Evolutionary conservation across 2,329 filamentous ascomycete species (phyloP).

Genomic region (Triangularia verruculosa): DNA sequence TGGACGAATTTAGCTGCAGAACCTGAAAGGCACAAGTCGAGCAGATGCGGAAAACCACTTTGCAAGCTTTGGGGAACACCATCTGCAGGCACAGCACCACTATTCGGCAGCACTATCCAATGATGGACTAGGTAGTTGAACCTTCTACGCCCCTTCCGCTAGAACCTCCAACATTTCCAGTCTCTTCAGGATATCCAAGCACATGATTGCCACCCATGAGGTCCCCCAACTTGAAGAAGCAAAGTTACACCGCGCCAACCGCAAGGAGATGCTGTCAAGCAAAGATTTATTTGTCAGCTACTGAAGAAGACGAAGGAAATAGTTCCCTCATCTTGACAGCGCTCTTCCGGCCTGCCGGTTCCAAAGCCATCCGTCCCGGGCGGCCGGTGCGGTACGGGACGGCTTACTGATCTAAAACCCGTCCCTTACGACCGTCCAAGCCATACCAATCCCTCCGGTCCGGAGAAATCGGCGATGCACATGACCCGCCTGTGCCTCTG

Average conservation of each 20-base stretch:
- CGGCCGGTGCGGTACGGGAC: neutral
- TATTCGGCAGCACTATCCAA: neutral
- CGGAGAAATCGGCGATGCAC: neutral
- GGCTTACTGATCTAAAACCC: neutral
- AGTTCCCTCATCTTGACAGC: neutral
- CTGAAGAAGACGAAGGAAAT: neutral
- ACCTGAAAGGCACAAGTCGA: neutral
- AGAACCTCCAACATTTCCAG: neutral
- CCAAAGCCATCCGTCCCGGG: neutral
- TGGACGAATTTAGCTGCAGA: neutral
- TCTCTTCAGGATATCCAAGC: neutral
- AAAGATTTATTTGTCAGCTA: neutral
- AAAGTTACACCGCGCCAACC: neutral
- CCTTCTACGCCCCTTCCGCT: neutral
- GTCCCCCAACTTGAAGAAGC: neutral
- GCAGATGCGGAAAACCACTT: too few relatives aligned
- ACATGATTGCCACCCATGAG: too few relatives aligned
- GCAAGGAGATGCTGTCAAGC: neutral
- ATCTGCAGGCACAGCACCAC: neutral
- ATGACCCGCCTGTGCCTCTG: neutral
- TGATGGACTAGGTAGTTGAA: neutral
- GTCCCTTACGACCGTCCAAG: neutral
- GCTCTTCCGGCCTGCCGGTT: neutral
- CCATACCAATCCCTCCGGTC: neutral
- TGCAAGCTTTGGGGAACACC: neutral